Conservation (phyloP, 75 land plant species). For the Sequoiadendron giganteum region DNA sequence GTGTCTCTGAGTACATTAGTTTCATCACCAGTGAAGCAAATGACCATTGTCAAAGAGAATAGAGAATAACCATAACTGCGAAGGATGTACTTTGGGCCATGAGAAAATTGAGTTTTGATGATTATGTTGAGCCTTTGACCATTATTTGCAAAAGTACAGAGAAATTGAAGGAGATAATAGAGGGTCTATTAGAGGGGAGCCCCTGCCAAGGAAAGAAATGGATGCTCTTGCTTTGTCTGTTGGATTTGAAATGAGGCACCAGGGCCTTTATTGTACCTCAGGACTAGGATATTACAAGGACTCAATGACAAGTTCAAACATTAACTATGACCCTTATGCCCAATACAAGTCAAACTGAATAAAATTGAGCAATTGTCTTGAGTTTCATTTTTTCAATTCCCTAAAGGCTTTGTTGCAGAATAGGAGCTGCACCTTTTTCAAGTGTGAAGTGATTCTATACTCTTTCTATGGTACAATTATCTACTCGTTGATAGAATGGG, state of each 20-base stretch:
- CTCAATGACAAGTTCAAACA: slow-evolving; percentile 11
- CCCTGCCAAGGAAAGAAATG: background rate
- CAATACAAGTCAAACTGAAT: background rate
- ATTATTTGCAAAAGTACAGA: slow-evolving; percentile 60
- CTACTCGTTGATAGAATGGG: too few species aligned
- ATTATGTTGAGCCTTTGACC: slow-evolving; percentile 65
- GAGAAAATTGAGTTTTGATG: slow-evolving; percentile 78
- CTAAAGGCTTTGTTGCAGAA: background rate
- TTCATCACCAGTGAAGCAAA: slow-evolving; percentile 84
- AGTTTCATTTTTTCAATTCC: background rate
- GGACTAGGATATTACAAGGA: slow-evolving; percentile 9
- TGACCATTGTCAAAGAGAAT: slow-evolving; percentile 37
- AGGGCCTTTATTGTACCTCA: background rate
- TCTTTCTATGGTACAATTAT: background rate
- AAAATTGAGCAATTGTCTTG: background rate
- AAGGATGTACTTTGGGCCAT: slow-evolving; percentile 54
- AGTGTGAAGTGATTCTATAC: background rate
- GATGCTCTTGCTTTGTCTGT: slow-evolving; percentile 2
- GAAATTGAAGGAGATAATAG: slow-evolving; percentile 22
- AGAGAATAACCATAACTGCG: slow-evolving; percentile 16
- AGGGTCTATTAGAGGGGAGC: slow-evolving; percentile 11
- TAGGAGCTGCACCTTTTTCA: background rate
- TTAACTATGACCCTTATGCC: slow-evolving; percentile 5
- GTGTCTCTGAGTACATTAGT: slow-evolving; percentile 88
- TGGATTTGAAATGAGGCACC: slow-evolving; percentile 6